Base-by-base conservation (phyloP, 805 yeast species). In the Pichia heedii region DNA sequence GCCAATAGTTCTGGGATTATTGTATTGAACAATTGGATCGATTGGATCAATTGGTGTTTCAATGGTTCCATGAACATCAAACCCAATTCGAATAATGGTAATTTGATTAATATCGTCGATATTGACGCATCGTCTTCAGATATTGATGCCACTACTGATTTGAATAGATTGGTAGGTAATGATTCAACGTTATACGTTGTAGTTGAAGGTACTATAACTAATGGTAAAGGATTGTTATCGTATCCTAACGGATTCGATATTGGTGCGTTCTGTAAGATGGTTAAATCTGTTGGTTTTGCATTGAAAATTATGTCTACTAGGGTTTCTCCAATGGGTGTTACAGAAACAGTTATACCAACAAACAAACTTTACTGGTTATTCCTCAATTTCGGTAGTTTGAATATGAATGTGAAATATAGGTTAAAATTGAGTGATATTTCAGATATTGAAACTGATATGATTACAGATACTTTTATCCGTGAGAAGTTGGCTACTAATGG, bases 191-290 rank as follows among this genome's bases (percentile, higher is more conserved):
- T 77, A 4, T 79, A 72, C 41, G 51, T 83, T 20, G 77, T 87
- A 45, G 69, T 81, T 3, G 97, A 88, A 55, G 95, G 95, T 0
- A 84, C 95, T 0, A 71, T 95, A 0, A 77, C 95, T 0, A 90
- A 89, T 57, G 93, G 94, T 40, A 79, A 79, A 48, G 79, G 88
- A 0, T 56, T 89, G 1, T 68, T 89, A 48, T 77, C 86, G 3
- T 73, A 84, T 43, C 64, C 66, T 30, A 39, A 46, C 5, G 45
- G 56, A 4, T 56, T 65, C 16, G 54, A 53, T 33, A 21, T 48
- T 10, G 32, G 30, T 13, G 27, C 42, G 8, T 49, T 46, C 19
- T 37, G 39, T 11, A 40, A 41, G 11, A 26, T 57, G 16, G 21
- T 42, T 22, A 13, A 27, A 11, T 37, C 36, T 12, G 37, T 40